phyloP scores from a whole-genome alignment of 2,329 filamentous ascomycete genomes.

The Huntiella abstrusa region DNA sequence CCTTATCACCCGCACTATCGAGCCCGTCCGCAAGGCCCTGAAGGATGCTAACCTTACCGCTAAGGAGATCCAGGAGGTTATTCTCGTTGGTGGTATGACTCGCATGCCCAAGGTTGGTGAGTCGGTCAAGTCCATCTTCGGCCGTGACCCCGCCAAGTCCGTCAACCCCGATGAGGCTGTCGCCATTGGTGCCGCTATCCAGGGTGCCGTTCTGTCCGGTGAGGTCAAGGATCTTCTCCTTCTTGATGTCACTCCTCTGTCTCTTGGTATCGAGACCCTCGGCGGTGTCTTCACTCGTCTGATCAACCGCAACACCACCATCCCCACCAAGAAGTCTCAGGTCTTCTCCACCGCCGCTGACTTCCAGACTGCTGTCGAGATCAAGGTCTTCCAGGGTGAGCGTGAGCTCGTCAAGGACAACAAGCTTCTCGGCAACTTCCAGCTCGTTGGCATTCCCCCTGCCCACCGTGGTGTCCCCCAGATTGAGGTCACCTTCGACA shows the following conservation, averaged over 20 bases:
- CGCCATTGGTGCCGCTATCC: slow-evolving; percentile 89
- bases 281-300: slow-evolving; percentile 94
- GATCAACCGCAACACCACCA: slow-evolving; percentile 98
- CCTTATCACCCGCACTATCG: slow-evolving; percentile 68
- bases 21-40: slow-evolving; percentile 87
- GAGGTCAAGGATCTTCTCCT: slow-evolving; percentile 92
- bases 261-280: slow-evolving; percentile 94
- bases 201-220: slow-evolving; percentile 90
- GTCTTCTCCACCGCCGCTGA: slow-evolving; percentile 94
- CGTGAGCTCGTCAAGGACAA: slow-evolving; percentile 97
- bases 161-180: slow-evolving; percentile 98
- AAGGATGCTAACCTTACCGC: slow-evolving; percentile 85
- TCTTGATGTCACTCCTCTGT: slow-evolving; percentile 87
- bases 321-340: slow-evolving; percentile 98
- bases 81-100: slow-evolving; percentile 97
- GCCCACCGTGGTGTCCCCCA: slow-evolving; percentile 93
- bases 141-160: slow-evolving; percentile 89
- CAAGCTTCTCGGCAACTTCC: slow-evolving; percentile 98
- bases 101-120: slow-evolving; percentile 98
- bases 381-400: slow-evolving; percentile 99
- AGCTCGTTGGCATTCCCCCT: slow-evolving; percentile 90
- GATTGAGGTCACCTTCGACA: slow-evolving; percentile 96
- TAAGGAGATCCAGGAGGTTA: slow-evolving; percentile 93
- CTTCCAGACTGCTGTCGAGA: slow-evolving; percentile 97
- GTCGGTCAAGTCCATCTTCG: slow-evolving; percentile 92